Base-by-base conservation (phyloP, 179 eudicot genomes). In the Spergularia azorica region DNA sequence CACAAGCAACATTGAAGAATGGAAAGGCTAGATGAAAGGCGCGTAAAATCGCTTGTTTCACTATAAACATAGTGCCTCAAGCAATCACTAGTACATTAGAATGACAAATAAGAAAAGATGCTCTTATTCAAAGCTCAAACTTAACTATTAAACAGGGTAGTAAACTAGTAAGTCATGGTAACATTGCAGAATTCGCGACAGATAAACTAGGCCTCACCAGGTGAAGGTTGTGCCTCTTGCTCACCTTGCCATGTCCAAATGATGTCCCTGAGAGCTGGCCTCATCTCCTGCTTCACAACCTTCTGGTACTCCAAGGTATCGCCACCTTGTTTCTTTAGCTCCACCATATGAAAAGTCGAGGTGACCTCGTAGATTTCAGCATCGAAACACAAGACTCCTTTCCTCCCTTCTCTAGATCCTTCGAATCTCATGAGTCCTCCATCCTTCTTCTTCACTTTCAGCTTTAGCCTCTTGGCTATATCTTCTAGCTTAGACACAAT, bases 191-290 rank as follows among this genome's bases (percentile, higher is more conserved):
- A 63, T 3, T n/a, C n/a, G 7, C 58, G 32, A 36, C 14, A 70
- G 20, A 61, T 26, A 26, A 15, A 54, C 62, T 75, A 75, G 55
- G 72, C 71, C 67, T 80, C 74, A 2, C 0, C 54, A 15, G 79
- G 39, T 1, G 70, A 51, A 57, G 79, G 62, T 36, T 81, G 61
- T 36, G 73, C 58, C 57, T 78, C 80, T 21, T 58, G 67, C 78
- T 85, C 88, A 18, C 88, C 88, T 76, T 86, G 88, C 88, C 88
- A 86, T 21, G 84, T 83, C 88, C 88, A 86, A 69, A 86, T 72
- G 46, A 86, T 81, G 63, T 86, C 86, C 77, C 73, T 83, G 6
- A 86, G 83, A 48, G 83, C 88, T 6, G 88, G 86, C 66, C 86
- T 72, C 81, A 83, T 86, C 54, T 86, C 88, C 48, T 86, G 68